Conservation (phyloP, 2,329 filamentous ascomycete species). For the Lachnellula arida region DNA sequence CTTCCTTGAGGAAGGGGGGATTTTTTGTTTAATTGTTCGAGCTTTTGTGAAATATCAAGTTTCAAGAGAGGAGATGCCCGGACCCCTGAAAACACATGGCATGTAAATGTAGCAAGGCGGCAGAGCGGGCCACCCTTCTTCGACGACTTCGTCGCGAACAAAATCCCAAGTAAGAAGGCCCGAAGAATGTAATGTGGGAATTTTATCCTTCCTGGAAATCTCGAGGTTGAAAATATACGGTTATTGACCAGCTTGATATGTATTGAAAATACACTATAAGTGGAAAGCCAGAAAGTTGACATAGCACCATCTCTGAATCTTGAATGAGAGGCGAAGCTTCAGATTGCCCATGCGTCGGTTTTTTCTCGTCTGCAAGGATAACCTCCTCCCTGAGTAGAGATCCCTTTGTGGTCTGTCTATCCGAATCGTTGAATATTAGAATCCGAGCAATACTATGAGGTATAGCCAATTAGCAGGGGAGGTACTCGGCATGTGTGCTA, state of each 20-base stretch:
- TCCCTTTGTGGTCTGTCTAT: not conserved
- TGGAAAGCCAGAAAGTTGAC: not conserved
- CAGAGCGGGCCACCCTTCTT: not conserved
- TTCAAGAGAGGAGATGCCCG: not conserved
- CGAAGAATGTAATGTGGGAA: not conserved
- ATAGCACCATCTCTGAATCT: not conserved
- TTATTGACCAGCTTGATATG: too few species aligned
- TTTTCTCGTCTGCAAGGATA: not conserved
- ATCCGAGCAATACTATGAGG: not conserved
- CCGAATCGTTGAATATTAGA: not conserved
- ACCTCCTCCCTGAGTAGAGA: not conserved
- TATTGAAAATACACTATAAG: not conserved
- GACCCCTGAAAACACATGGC: not conserved
- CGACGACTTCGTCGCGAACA: not conserved
- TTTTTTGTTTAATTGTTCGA: constrained; percentile 1
- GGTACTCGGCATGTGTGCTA: not conserved
- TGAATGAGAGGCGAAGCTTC: not conserved
- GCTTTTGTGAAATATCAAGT: not conserved
- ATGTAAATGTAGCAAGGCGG: not conserved
- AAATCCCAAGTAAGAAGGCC: not conserved
- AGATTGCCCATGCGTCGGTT: not conserved
- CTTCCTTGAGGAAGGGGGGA: not conserved
- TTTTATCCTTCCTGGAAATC: too few species aligned
- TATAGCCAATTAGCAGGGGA: not conserved
- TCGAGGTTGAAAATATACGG: too few species aligned